Evolutionary conservation across 768 basidiomycete species (phyloP), one percentile per base, ranked within the genome.

Genomic region (Boletus rex-veris): DNA sequence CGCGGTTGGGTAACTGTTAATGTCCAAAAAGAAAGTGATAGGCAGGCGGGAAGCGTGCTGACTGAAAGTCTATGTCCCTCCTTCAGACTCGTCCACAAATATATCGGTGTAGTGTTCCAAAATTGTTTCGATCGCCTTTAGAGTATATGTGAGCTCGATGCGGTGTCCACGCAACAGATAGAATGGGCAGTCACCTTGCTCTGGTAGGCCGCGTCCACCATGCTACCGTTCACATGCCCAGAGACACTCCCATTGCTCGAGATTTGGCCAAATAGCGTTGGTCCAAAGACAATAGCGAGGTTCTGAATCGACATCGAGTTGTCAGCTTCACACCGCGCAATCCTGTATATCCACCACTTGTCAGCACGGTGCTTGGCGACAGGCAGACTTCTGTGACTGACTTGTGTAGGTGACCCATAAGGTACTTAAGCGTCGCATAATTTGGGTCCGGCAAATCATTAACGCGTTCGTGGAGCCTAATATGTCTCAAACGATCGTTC

Each of bases 401-500:
- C 95, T 81, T 84, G 73, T 98, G 80, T 57, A 99, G 75, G 73
- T 99, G 97, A 12, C 91, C 93, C 77, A 99, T 78, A 71, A 98
- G 89, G 70, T 81, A 97, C 68, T 98, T 98, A 47, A 98, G 77
- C 2, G 96, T 96, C 2, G 97, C 92, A 65, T 99, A 99, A 71
- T 98, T 98, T n/a, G 97, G 83, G 73, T 99, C 97, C 12, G 97
- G 96, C 49, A 99, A 79, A 60, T 98, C 96, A 64, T 99, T 99
- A 43, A 99, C 94, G 43, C 94, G 85, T 67, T 98, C 97, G 65
- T 99, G 97, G 48, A 98, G 74, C 46, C 95, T 84, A 58, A 99
- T 98, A 64, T 98, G 96, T 54, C 96, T 83, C 59, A 98, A 75
- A 47, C 96, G 84, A 60, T 97, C 95, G 64, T 96, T 97, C 50